Conservation (phyloP, 2,329 filamentous ascomycete species). For the Epichloe coenophiala region DNA sequence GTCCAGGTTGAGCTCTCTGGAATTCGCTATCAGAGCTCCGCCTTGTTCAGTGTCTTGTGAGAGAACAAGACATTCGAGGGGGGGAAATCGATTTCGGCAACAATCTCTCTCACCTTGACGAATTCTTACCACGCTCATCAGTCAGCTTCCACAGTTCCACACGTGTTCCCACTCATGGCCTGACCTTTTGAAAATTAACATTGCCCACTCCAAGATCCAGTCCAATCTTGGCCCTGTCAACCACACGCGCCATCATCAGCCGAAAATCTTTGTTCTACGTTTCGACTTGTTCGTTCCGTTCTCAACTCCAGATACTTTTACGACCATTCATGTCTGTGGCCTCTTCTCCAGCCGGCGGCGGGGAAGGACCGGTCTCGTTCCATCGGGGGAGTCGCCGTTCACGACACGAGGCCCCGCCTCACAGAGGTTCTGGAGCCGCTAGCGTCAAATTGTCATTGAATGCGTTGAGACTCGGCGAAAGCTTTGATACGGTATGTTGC, state of each 20-base stretch:
- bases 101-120: not conserved
- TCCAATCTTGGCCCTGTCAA: not conserved
- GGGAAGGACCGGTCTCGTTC: not conserved
- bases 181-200: not conserved
- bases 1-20: not conserved
- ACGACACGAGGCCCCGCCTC: constrained; percentile 1
- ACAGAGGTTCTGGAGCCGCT: not conserved
- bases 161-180: not conserved
- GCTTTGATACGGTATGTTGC: constrained; percentile 7
- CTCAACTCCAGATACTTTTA: not conserved
- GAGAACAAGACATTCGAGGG: not conserved
- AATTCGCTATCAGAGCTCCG: not conserved
- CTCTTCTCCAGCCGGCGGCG: constrained; percentile 2
- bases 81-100: not conserved
- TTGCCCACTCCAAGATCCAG: not conserved
- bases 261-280: not conserved
- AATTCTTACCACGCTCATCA: not conserved
- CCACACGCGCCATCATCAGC: not conserved
- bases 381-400: constrained; percentile 1
- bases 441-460: constrained; percentile 5
- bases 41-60: not conserved
- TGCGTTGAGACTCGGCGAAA: constrained; percentile 4
- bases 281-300: not conserved
- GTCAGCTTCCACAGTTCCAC: not conserved
- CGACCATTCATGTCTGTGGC: constrained; percentile 4